These are phyloP conservation scores for Pleodorina starrii DNA, from an alignment of 139 green algal species.

Conservation along the genomic window DNA sequence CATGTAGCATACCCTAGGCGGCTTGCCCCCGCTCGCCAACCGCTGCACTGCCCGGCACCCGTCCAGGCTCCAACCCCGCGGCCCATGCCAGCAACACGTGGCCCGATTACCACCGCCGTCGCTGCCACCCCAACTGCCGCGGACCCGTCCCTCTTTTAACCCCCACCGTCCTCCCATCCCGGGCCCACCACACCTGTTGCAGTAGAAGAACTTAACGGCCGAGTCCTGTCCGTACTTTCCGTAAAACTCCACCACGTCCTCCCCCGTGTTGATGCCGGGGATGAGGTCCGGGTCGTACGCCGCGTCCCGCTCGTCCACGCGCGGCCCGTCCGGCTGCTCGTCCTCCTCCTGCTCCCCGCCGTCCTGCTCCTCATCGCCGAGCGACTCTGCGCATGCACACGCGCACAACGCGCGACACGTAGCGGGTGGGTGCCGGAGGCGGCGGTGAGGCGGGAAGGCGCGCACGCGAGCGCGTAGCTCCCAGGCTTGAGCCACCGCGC, in stretches of 20 bases:
- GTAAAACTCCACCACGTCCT: constrained; percentile 86
- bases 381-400: constrained; percentile 10
- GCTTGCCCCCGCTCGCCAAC: too few species aligned
- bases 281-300: constrained; percentile 64
- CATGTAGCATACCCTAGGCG: too few species aligned
- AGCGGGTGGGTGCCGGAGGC: not conserved
- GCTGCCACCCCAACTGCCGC: too few species aligned
- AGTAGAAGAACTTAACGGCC: constrained; percentile 90
- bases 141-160: too few species aligned
- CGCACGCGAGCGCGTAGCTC: too few species aligned
- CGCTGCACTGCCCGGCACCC: too few species aligned
- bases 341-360: constrained; percentile 25
- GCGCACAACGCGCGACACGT: not conserved
- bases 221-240: constrained; percentile 81
- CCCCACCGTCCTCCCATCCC: too few species aligned
- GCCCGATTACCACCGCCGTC: too few species aligned
- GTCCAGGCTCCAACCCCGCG: too few species aligned
- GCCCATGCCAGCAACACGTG: too few species aligned
- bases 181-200: constrained; percentile 84
- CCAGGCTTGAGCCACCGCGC: too few species aligned
- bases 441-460: too few species aligned
- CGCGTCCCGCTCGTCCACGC: constrained; percentile 32
- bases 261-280: constrained; percentile 73
- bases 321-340: constrained; percentile 34
- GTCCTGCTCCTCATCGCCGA: constrained; percentile 16